These are phyloP conservation scores for Cryptococcus depauperatus DNA, from an alignment of 1,284 basidiomycete genomes.

Conservation along the genomic window DNA sequence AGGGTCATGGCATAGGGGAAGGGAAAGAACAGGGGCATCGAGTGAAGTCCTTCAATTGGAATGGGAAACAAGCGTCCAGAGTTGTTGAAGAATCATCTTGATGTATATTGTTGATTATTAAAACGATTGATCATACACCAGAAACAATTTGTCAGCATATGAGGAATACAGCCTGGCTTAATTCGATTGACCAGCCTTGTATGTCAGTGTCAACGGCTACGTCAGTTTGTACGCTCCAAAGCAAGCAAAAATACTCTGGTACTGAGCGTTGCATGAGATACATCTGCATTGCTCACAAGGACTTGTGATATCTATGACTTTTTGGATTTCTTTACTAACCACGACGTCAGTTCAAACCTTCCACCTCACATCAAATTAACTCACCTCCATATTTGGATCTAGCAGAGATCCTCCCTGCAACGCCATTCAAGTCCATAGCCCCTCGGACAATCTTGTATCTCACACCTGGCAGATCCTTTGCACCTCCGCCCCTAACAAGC, in stretches of 20 bases:
- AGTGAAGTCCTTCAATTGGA: constrained; percentile 20
- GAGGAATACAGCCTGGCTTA: no score
- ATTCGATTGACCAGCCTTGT: no score
- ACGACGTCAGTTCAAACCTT: neutral
- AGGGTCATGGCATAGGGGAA: constrained; percentile 26
- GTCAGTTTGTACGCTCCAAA: no score
- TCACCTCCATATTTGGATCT: constrained; percentile 91
- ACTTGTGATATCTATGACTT: constrained; percentile 26
- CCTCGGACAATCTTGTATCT: constrained; percentile 93
- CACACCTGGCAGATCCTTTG: constrained; percentile 95
- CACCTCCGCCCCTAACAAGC: constrained; percentile 82
- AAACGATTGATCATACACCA: no score
- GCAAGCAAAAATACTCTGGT: no score
- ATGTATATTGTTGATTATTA: no score
- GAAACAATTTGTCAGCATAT: no score
- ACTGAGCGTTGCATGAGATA: constrained; percentile 4
- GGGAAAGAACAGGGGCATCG: constrained; percentile 26
- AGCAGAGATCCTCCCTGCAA: constrained; percentile 70
- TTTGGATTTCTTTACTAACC: constrained; percentile 73
- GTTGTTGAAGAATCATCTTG: no score
- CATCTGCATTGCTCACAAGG: constrained; percentile 1
- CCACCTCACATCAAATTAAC: constrained; percentile 32
- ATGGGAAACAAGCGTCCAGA: no score
- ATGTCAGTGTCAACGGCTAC: no score
- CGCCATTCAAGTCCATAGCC: constrained; percentile 82